Evolutionary conservation across 768 basidiomycete species (phyloP).

Genomic region (Leccinum variicolor): DNA sequence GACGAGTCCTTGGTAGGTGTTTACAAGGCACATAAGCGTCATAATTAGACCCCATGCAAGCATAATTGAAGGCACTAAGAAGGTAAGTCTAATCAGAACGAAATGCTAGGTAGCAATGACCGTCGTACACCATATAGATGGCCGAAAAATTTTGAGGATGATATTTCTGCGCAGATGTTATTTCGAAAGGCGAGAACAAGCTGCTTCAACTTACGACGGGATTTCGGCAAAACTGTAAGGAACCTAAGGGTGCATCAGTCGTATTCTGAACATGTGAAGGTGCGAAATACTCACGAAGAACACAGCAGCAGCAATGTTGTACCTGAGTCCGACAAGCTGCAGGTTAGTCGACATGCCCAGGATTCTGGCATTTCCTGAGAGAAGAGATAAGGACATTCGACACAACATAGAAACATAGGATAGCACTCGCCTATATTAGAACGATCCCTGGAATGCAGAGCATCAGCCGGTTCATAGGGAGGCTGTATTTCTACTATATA

Average conservation of each 20-base stretch:
- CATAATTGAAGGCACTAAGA: constrained; percentile 40
- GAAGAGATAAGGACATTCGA: not conserved
- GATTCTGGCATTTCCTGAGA: constrained; percentile 40
- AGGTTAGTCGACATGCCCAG: constrained; percentile 42
- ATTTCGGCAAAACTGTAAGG: constrained; percentile 37
- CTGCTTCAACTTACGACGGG: constrained; percentile 31
- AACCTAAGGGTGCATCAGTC: constrained; percentile 18
- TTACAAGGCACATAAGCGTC: constrained; percentile 37
- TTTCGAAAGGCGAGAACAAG: not conserved
- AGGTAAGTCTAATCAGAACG: constrained; percentile 8
- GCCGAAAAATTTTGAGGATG: constrained; percentile 32
- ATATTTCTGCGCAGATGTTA: constrained; percentile 31
- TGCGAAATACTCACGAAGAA: constrained; percentile 30
- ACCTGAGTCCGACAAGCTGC: constrained; percentile 32
- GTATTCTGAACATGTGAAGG: not conserved
- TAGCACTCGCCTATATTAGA: constrained; percentile 39
- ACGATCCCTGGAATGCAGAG: constrained; percentile 34
- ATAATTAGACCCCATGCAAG: constrained; percentile 38
- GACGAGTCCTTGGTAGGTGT: constrained; percentile 29
- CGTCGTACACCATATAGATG: constrained; percentile 35
- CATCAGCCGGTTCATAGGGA: not conserved
- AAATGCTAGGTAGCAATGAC: not conserved
- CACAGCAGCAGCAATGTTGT: constrained; percentile 39
- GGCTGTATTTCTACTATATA: not conserved
- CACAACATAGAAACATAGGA: not conserved